Evolutionary conservation across 805 yeast genomes (phyloP).

Genomic region (Metschnikowia kunwiensis): DNA sequence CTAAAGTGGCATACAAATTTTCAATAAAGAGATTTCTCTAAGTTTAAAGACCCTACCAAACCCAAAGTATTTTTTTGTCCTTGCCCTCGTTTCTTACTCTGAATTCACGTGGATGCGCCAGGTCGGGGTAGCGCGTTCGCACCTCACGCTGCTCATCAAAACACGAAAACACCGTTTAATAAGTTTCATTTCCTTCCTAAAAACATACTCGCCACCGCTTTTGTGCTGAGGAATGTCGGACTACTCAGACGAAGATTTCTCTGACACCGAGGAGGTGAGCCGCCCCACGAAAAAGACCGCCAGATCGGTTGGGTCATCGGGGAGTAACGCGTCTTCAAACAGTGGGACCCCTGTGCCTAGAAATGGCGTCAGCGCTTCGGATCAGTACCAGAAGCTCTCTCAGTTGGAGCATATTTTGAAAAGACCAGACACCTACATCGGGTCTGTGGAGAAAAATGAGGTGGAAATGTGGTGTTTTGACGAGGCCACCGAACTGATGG

Average conservation of each 20-base stretch:
- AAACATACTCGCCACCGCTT: background rate
- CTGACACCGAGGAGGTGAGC: conserved; percentile 11
- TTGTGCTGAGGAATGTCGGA: conserved; percentile 10
- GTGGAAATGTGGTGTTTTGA: conserved; percentile 85
- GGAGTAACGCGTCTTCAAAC: conserved; percentile 17
- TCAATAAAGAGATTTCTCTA: too few species aligned
- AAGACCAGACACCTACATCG: conserved; percentile 97
- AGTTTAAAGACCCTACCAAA: too few species aligned
- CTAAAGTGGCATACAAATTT: too few species aligned
- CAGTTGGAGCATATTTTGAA: conserved; percentile 94
- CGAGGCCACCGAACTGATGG: conserved; percentile 39
- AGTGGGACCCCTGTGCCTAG: conserved; percentile 15
- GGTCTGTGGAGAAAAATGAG: conserved; percentile 82
- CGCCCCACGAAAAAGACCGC: conserved; percentile 10
- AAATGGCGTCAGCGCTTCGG: conserved; percentile 43
- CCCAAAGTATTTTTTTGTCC: too few species aligned
- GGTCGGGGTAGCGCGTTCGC: background rate
- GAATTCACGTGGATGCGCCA: background rate
- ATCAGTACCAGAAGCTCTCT: conserved; percentile 88
- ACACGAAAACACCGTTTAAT: too few species aligned
- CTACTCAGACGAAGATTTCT: conserved; percentile 13
- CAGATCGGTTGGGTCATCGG: conserved; percentile 10
- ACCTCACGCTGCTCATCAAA: too few species aligned
- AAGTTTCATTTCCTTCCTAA: background rate
- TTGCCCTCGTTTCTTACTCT: too few species aligned